phyloP scores from a whole-genome alignment of 768 basidiomycete species.

The Grammothele lineata region DNA sequence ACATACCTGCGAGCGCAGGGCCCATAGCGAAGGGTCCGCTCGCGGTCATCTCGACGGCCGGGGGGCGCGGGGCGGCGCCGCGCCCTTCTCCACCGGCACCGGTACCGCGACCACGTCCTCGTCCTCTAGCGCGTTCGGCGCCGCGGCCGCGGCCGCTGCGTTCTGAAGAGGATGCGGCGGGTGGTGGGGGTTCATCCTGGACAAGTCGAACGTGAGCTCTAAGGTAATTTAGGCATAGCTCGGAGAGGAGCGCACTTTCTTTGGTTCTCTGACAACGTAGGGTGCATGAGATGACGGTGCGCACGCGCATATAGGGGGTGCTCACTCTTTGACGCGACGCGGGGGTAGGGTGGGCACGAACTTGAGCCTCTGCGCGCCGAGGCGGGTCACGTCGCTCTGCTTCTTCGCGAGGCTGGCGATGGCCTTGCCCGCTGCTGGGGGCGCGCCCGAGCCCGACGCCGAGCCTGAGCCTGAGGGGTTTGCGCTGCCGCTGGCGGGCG shows the following conservation, averaged over 20 bases:
- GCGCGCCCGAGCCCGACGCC: constrained; percentile 2
- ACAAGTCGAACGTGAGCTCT: too few species aligned
- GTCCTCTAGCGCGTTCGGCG: constrained; percentile 39
- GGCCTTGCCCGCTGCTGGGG: constrained; percentile 45
- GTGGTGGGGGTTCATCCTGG: constrained; percentile 18
- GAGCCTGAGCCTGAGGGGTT: constrained; percentile 7
- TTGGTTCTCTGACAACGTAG: constrained; percentile 49
- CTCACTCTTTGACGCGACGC: constrained; percentile 79
- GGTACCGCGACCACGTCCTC: constrained; percentile 36
- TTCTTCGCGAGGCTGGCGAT: constrained; percentile 74
- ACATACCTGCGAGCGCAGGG: constrained; percentile 62
- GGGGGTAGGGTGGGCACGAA: constrained; percentile 74
- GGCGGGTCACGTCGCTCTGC: constrained; percentile 64
- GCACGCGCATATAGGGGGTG: constrained; percentile 21
- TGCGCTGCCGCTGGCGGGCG: constrained; percentile 5
- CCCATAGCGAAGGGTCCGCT: constrained; percentile 89
- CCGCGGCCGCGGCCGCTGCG: constrained; percentile 8
- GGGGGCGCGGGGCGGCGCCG: constrained; percentile 42
- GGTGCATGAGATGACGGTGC: constrained; percentile 14
- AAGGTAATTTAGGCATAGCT: too few species aligned
- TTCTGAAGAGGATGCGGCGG: constrained; percentile 23
- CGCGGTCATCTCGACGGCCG: constrained; percentile 71
- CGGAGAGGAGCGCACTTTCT: constrained; percentile 42
- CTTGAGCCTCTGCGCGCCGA: constrained; percentile 70
- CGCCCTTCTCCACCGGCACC: constrained; percentile 51